Percentiles rank a stretch among this genome's conserved stretches.
Evolutionary conservation across 495 filamentous ascomycete genomes (phyloP).

Genomic region (Aspergillus saccharolyticus): DNA sequence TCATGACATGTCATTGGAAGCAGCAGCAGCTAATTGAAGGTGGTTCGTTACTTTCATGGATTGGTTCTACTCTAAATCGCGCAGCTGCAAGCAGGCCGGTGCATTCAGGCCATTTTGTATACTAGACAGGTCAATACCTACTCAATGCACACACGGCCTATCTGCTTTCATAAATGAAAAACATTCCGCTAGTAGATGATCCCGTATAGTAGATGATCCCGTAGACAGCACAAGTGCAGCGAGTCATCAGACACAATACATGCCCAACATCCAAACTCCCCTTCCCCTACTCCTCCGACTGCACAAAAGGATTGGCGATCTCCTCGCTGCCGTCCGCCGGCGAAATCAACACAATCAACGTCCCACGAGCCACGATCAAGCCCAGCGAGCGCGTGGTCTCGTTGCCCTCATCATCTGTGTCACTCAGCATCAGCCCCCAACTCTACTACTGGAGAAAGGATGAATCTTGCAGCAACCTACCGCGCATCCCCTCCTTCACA

Average conservation of each 20-base stretch:
- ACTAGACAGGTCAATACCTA: not conserved
- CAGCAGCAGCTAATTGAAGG: too few species aligned
- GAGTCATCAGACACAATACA: not conserved
- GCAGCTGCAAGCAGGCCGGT: too few species aligned
- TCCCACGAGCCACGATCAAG: conserved; percentile 87
- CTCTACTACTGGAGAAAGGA: too few species aligned
- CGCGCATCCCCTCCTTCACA: conserved; percentile 81
- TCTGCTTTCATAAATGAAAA: conserved; percentile 1
- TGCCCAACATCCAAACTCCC: not conserved
- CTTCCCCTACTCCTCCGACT: conserved; percentile 58
- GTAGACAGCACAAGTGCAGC: too few species aligned
- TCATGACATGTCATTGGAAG: not conserved
- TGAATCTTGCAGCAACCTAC: conserved; percentile 52
- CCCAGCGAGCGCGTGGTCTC: conserved; percentile 77
- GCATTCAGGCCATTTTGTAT: not conserved
- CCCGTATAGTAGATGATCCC: too few species aligned
- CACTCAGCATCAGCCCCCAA: too few species aligned
- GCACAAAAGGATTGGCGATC: conserved; percentile 88
- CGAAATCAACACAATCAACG: conserved; percentile 84
- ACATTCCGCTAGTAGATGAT: too few species aligned
- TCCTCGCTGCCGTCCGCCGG: conserved; percentile 92
- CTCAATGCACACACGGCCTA: not conserved
- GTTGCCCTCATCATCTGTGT: conserved; percentile 81
- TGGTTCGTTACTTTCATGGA: not conserved
- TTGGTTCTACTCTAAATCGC: too few species aligned